These are phyloP conservation scores for Gracilariopsis chorda DNA, from an alignment of 23 red algal genomes.

Conservation along the genomic window DNA sequence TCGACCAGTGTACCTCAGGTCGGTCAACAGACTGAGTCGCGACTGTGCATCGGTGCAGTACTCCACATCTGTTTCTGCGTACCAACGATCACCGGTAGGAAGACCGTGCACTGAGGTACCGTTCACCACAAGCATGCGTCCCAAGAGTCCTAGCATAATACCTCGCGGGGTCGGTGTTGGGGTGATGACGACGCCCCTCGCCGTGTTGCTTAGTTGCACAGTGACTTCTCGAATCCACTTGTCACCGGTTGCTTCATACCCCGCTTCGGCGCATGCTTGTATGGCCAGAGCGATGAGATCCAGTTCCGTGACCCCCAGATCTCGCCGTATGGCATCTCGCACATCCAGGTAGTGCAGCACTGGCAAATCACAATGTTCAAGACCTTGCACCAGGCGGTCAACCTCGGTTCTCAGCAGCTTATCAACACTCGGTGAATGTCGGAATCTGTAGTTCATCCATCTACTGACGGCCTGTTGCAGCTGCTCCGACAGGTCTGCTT, in stretches of 20 bases:
- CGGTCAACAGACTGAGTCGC: background rate
- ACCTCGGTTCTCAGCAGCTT: background rate
- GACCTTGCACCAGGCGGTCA: background rate
- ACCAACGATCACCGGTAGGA: background rate
- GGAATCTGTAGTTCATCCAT: background rate
- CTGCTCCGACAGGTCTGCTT: background rate
- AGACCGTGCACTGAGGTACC: background rate
- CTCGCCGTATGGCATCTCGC: background rate
- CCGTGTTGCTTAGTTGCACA: background rate
- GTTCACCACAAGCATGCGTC: background rate
- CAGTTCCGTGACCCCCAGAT: background rate
- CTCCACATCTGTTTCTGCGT: background rate
- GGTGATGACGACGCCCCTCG: background rate
- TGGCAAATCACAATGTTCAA: background rate
- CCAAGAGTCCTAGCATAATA: background rate
- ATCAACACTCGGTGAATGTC: background rate
- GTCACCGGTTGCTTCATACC: background rate
- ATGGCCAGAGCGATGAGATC: conserved; percentile 10
- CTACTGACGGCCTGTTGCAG: background rate
- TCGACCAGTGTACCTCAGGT: background rate
- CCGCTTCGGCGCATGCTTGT: background rate
- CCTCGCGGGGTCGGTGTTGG: background rate
- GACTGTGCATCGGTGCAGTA: conserved; percentile 19
- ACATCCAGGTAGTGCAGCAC: background rate
- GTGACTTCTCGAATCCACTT: conserved; percentile 35